Percentiles rank a stretch among this genome's conserved stretches.
Evolutionary conservation across 257 asterid genomes (phyloP).

Genomic region (Solanum pennellii): DNA sequence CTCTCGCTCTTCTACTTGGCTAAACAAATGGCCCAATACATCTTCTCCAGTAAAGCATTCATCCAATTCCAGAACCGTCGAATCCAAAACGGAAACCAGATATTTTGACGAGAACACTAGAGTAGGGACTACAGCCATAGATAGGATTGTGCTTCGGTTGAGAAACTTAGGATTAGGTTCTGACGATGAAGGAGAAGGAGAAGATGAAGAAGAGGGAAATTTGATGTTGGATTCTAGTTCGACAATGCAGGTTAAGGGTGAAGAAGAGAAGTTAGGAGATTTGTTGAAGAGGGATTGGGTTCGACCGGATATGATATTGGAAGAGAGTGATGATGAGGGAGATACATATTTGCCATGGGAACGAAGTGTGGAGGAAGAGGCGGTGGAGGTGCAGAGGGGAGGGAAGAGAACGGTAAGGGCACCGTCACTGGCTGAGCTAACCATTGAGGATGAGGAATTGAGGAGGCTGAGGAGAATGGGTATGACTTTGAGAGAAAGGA

Average conservation of each 20-base stretch:
- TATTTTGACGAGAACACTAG: constrained; percentile 11
- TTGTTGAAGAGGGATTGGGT: constrained; percentile 94
- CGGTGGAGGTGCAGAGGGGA: constrained; percentile 17
- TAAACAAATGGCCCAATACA: constrained; percentile 62
- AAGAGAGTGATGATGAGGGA: constrained; percentile 38
- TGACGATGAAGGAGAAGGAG: constrained; percentile 29
- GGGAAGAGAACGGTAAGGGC: constrained; percentile 49
- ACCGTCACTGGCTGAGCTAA: constrained; percentile 78
- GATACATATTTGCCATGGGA: constrained; percentile 79
- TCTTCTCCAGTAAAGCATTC: constrained; percentile 5
- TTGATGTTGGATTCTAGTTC: not conserved
- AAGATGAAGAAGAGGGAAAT: constrained; percentile 14
- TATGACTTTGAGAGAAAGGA: constrained; percentile 80
- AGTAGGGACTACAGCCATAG: constrained; percentile 63
- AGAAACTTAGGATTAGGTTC: constrained; percentile 73
- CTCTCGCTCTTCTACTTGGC: constrained; percentile 38
- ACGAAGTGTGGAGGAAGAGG: constrained; percentile 27
- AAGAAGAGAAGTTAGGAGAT: constrained; percentile 80
- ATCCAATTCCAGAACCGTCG: not conserved
- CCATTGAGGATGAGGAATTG: constrained; percentile 77
- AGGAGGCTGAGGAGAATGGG: constrained; percentile 89
- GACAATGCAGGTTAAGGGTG: constrained; percentile 6
- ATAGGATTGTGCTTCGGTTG: constrained; percentile 78
- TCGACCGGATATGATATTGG: constrained; percentile 69
- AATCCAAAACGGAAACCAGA: constrained; percentile 10